Conservation (phyloP, 371 early-diverging fungal species). For the Mucor circinelloides region DNA sequence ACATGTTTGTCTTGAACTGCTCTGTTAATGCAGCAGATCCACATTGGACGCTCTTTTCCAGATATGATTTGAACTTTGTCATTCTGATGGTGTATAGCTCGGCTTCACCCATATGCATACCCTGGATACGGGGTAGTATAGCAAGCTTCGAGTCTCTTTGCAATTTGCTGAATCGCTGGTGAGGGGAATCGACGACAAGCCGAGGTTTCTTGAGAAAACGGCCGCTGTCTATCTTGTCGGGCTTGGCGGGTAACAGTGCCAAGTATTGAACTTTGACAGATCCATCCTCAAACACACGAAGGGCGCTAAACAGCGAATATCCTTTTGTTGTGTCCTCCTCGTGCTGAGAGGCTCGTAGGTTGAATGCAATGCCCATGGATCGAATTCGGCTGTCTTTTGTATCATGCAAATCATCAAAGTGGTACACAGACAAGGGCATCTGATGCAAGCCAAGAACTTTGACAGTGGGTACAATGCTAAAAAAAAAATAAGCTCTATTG, state of each 20-base stretch:
- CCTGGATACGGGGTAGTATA: background rate
- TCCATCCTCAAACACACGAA: conserved; percentile 26
- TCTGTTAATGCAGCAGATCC: background rate
- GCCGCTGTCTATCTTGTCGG: background rate
- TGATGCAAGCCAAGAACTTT: conserved; percentile 1
- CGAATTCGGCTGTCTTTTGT: background rate
- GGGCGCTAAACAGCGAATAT: background rate
- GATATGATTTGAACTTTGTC: background rate
- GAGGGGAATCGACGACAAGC: background rate
- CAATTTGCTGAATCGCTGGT: background rate
- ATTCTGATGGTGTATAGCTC: background rate
- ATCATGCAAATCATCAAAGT: conserved; percentile 7
- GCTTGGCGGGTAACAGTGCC: background rate
- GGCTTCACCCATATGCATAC: background rate
- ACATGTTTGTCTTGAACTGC: background rate
- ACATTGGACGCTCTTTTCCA: background rate
- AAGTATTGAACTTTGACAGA: conserved; percentile 16
- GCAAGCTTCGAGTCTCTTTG: background rate
- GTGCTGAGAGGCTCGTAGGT: background rate
- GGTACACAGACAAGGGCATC: background rate
- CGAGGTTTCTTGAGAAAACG: background rate
- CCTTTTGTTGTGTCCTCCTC: background rate
- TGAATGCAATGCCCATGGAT: background rate
- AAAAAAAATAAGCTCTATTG: background rate
- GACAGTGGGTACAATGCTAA: background rate